These are phyloP conservation scores for Fusarium newnesense DNA, from an alignment of 2,329 filamentous ascomycete species.

Conservation along the genomic window DNA sequence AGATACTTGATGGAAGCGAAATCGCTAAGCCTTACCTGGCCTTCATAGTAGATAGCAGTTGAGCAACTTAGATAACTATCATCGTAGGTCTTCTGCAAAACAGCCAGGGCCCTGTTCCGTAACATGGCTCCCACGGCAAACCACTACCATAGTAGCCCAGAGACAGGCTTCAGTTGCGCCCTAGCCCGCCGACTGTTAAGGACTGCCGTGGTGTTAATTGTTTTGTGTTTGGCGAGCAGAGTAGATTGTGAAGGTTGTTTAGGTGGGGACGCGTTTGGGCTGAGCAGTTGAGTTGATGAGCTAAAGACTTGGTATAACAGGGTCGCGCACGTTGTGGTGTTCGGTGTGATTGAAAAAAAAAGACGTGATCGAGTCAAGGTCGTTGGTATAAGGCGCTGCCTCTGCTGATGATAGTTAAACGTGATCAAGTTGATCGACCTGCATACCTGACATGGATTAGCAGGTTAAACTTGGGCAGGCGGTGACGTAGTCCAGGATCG, in stretches of 20 bases:
- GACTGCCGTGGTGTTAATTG: not conserved
- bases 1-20: not conserved
- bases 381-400: slow-evolving; percentile 1
- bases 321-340: not conserved
- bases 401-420: slow-evolving; percentile 22
- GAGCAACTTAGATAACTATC: slow-evolving; percentile 95
- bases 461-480: slow-evolving; percentile 30
- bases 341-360: not conserved
- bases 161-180: slow-evolving; percentile 31
- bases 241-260: slow-evolving; percentile 4
- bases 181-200: slow-evolving; percentile 28
- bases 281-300: not conserved
- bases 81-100: slow-evolving; percentile 96
- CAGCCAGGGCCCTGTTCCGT: slow-evolving; percentile 68
- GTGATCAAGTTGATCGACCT: slow-evolving; percentile 33
- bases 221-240: slow-evolving; percentile 14
- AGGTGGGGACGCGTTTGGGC: slow-evolving; percentile 13
- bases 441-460: slow-evolving; percentile 20
- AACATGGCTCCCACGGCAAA: slow-evolving; percentile 57
- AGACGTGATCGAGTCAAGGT: slow-evolving; percentile 1
- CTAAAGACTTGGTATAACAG: not conserved
- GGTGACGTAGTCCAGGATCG: slow-evolving; percentile 44
- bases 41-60: slow-evolving; percentile 95
- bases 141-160: slow-evolving; percentile 45
- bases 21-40: slow-evolving; percentile 70